Evolutionary conservation across 495 filamentous ascomycete genomes (phyloP).

Genomic region (Trichoderma reesei): DNA sequence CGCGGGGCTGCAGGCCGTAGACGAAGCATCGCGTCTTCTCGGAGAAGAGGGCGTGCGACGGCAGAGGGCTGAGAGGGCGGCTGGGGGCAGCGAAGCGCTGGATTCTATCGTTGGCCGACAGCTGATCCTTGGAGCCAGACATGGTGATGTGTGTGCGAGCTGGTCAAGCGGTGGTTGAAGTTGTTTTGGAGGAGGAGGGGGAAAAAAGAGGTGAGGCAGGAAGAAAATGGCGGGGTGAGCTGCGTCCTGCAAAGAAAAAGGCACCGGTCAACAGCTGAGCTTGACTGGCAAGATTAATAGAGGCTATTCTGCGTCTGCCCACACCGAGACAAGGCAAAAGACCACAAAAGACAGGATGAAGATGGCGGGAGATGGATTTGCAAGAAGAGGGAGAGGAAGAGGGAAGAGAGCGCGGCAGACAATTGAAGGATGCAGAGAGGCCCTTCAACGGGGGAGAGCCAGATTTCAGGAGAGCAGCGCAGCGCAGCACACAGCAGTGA

Average conservation of each 20-base stretch:
- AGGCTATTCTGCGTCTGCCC: background rate
- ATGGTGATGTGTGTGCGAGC: constrained; percentile 26
- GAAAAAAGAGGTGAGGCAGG: background rate
- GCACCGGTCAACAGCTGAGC: constrained; percentile 1
- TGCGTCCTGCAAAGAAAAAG: constrained; percentile 1
- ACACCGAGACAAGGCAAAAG: constrained; percentile 9
- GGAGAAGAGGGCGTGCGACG: constrained; percentile 85
- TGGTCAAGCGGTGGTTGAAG: background rate
- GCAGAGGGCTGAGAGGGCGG: constrained; percentile 77
- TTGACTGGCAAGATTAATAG: background rate
- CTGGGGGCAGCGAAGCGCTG: constrained; percentile 89
- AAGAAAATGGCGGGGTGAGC: constrained; percentile 7
- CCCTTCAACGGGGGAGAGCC: constrained; percentile 1
- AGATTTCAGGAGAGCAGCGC: constrained; percentile 11
- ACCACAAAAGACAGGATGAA: background rate
- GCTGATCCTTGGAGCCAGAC: constrained; percentile 22
- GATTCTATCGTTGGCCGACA: constrained; percentile 95
- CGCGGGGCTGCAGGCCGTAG: constrained; percentile 94
- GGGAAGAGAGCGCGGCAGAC: too few species aligned
- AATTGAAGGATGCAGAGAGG: background rate
- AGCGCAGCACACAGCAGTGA: too few species aligned
- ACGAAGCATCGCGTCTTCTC: constrained; percentile 99
- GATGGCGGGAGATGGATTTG: background rate
- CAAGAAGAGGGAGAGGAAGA: background rate
- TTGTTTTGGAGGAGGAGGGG: constrained; percentile 2